phyloP scores from a whole-genome alignment of 2,329 filamentous ascomycete species.

The Colletotrichum ledebouriae region DNA sequence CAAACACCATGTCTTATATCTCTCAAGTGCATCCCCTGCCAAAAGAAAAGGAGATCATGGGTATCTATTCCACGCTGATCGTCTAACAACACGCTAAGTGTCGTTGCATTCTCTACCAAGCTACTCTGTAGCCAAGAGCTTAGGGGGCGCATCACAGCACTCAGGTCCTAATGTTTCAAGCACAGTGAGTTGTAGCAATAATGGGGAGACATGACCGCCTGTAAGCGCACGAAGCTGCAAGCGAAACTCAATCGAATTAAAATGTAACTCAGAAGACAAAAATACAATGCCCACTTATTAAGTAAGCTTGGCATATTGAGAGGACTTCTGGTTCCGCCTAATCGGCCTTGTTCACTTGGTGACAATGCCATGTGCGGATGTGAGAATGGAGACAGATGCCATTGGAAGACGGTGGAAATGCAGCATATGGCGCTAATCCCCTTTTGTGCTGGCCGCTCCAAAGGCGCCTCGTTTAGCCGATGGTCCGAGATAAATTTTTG shows the following conservation, averaged over 20 bases:
- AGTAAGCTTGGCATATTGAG: neutral
- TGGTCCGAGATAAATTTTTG: slow-evolving; percentile 58
- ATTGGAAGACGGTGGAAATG: slow-evolving; percentile 56
- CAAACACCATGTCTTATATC: neutral
- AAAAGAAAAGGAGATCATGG: slow-evolving; percentile 8
- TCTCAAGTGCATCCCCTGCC: neutral
- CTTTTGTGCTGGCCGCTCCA: slow-evolving; percentile 48
- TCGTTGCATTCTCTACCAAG: neutral
- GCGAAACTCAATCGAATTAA: neutral
- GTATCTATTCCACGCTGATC: slow-evolving; percentile 10
- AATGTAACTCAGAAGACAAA: neutral
- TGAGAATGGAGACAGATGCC: slow-evolving; percentile 46
- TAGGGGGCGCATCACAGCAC: slow-evolving; percentile 13
- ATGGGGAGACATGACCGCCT: neutral
- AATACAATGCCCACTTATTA: neutral
- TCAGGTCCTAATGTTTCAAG: slow-evolving; percentile 4
- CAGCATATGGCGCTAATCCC: slow-evolving; percentile 47
- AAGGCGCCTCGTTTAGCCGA: slow-evolving; percentile 57
- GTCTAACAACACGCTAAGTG: neutral
- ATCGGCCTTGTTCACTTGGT: too few species aligned
- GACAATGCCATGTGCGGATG: slow-evolving; percentile 41
- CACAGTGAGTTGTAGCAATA: slow-evolving; percentile 20
- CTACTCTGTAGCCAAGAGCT: neutral
- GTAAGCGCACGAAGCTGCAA: neutral
- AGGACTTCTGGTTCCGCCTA: neutral